A percentile compares a stretch with the other conserved stretches of the same genome.
phyloP scores from a whole-genome alignment of 2,329 filamentous ascomycete species.

The Graphium sp. region DNA sequence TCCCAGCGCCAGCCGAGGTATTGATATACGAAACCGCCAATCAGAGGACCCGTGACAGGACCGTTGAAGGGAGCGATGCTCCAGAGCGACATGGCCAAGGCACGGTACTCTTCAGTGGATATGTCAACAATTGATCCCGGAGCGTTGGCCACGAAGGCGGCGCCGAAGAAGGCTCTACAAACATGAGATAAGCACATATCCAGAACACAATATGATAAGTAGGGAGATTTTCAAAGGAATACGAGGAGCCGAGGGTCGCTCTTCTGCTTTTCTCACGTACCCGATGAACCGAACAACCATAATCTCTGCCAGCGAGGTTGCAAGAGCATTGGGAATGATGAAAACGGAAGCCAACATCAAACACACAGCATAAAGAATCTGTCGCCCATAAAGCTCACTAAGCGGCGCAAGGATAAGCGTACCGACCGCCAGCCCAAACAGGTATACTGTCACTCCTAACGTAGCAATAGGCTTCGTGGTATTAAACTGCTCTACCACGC shows the following conservation, averaged over 20 bases:
- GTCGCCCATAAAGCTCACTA: constrained; percentile 52
- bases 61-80: constrained; percentile 74
- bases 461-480: constrained; percentile 45
- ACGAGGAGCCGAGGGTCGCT: not conserved
- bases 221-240: not conserved
- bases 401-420: constrained; percentile 59
- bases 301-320: constrained; percentile 48
- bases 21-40: constrained; percentile 59
- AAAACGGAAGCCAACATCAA: constrained; percentile 48
- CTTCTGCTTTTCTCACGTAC: constrained; percentile 21
- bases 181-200: not conserved
- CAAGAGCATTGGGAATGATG: constrained; percentile 55
- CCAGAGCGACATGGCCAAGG: constrained; percentile 72
- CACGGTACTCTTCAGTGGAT: constrained; percentile 62
- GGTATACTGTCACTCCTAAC: constrained; percentile 63
- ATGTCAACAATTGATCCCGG: constrained; percentile 76
- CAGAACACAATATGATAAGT: not conserved
- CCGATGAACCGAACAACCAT: constrained; percentile 62
- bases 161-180: constrained; percentile 45
- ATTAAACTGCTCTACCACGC: constrained; percentile 51
- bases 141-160: constrained; percentile 69
- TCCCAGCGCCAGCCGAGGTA: constrained; percentile 79
- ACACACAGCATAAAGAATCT: constrained; percentile 52
- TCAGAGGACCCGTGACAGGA: constrained; percentile 20
- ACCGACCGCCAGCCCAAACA: constrained; percentile 57